These are phyloP conservation scores for Ustilago lituana DNA, from an alignment of 1,284 basidiomycete species.

Conservation along the genomic window DNA sequence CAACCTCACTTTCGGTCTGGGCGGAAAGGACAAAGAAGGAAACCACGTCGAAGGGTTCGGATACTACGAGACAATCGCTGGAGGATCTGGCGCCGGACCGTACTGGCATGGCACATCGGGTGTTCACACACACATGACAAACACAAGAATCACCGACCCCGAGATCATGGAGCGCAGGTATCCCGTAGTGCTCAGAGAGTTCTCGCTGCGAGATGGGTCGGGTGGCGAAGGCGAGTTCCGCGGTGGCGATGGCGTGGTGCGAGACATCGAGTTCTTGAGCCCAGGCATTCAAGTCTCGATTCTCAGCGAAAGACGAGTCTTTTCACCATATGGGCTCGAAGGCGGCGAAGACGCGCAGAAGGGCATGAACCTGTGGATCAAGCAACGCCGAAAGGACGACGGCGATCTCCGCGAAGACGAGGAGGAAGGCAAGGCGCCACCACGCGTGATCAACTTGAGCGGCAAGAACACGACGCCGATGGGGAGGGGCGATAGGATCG, in stretches of 20 bases:
- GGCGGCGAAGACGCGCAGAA: constrained; percentile 81
- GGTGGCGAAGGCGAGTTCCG: constrained; percentile 81
- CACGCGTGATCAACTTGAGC: constrained; percentile 84
- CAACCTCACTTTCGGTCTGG: constrained; percentile 88
- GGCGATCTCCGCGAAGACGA: constrained; percentile 71
- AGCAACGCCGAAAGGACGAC: constrained; percentile 77
- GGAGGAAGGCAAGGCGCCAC: constrained; percentile 49
- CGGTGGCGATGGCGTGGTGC: constrained; percentile 87
- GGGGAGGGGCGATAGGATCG: constrained; percentile 81
- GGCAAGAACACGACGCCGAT: constrained; percentile 87
- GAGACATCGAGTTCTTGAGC: constrained; percentile 88
- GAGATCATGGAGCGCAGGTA: constrained; percentile 91
- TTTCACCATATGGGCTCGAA: constrained; percentile 87
- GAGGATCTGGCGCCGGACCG: constrained; percentile 88
- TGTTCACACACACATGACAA: constrained; percentile 80
- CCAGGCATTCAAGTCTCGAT: constrained; percentile 82
- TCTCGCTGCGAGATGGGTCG: constrained; percentile 79
- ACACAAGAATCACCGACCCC: constrained; percentile 80
- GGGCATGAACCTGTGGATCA: constrained; percentile 90
- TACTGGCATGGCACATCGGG: constrained; percentile 78
- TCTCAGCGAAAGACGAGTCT: constrained; percentile 84
- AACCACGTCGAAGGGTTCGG: constrained; percentile 83
- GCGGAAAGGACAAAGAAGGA: constrained; percentile 84
- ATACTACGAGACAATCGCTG: constrained; percentile 96
- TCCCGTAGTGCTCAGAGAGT: constrained; percentile 83